These are phyloP conservation scores for Austroboletus eburneus DNA, from an alignment of 768 basidiomycete genomes.

Conservation along the genomic window DNA sequence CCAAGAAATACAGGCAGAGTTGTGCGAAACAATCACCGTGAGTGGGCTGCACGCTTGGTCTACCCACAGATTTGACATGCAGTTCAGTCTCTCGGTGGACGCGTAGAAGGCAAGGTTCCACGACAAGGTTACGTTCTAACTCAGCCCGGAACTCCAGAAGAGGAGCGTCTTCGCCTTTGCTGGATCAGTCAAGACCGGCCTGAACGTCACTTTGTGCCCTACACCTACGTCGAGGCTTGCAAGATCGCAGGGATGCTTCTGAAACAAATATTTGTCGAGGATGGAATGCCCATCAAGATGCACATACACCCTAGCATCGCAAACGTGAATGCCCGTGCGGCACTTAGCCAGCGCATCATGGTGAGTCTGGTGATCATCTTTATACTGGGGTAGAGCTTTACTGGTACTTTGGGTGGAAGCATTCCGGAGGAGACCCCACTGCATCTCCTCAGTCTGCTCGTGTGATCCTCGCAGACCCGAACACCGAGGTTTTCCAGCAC, in stretches of 20 bases:
- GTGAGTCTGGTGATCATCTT: conserved; percentile 34
- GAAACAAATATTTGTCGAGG: conserved; percentile 71
- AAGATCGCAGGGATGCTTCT: conserved; percentile 70
- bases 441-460: conserved; percentile 67
- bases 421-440: conserved; percentile 76
- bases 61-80: conserved; percentile 4
- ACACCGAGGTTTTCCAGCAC: conserved; percentile 70
- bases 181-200: conserved; percentile 70
- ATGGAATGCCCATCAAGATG: conserved; percentile 63
- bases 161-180: conserved; percentile 69
- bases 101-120: conserved; percentile 75
- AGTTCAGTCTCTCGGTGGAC: conserved; percentile 62
- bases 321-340: conserved; percentile 66
- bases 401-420: conserved; percentile 37
- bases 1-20: conserved; percentile 62
- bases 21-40: conserved; percentile 73
- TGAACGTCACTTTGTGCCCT: conserved; percentile 73
- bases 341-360: conserved; percentile 67
- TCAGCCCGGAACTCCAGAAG: conserved; percentile 64
- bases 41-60: conserved; percentile 5
- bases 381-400: background rate
- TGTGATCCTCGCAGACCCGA: conserved; percentile 77
- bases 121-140: conserved; percentile 71
- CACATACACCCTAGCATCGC: conserved; percentile 80
- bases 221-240: conserved; percentile 81